These are phyloP conservation scores for Colletotrichum agaves DNA, from an alignment of 2,329 filamentous ascomycete genomes.

Conservation along the genomic window DNA sequence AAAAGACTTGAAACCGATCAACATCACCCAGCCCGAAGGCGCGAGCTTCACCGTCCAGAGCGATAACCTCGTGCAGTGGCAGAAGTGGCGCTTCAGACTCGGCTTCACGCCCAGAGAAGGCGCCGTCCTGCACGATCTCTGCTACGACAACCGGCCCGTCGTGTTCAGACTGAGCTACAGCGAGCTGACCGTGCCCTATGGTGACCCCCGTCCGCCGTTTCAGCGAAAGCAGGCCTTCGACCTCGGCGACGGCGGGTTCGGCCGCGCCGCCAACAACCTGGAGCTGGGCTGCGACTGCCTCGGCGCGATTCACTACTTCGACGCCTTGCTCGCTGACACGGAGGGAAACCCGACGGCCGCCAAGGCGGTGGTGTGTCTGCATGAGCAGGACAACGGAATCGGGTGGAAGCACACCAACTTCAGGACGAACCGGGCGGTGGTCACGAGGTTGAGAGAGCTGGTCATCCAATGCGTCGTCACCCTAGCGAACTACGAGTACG, in stretches of 20 bases:
- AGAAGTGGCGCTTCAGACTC: constrained; percentile 77
- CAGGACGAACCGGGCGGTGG: constrained; percentile 70
- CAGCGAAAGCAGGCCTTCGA: constrained; percentile 79
- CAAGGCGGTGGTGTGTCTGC: constrained; percentile 72
- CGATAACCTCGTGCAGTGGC: constrained; percentile 65
- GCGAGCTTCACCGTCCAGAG: constrained; percentile 70
- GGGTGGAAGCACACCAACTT: constrained; percentile 79
- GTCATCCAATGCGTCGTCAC: constrained; percentile 77
- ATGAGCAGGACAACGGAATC: constrained; percentile 78
- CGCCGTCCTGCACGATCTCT: constrained; percentile 75
- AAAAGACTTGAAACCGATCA: constrained; percentile 73
- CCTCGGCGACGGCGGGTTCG: constrained; percentile 75
- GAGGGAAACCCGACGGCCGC: constrained; percentile 63
- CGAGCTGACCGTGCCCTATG: constrained; percentile 78
- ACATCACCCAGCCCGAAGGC: constrained; percentile 77
- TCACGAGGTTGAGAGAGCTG: constrained; percentile 69
- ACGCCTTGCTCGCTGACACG: constrained; percentile 62
- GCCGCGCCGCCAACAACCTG: constrained; percentile 75
- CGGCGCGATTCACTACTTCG: constrained; percentile 73
- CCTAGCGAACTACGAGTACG: constrained; percentile 76
- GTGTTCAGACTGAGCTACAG: constrained; percentile 74
- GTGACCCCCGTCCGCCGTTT: constrained; percentile 71
- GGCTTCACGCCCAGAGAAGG: constrained; percentile 78
- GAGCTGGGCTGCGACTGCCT: constrained; percentile 76
- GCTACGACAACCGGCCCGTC: constrained; percentile 72